Evolutionary conservation across 768 basidiomycete species (phyloP), one percentile per base, ranked within the genome.

Genomic region (Amanita inopinata): DNA sequence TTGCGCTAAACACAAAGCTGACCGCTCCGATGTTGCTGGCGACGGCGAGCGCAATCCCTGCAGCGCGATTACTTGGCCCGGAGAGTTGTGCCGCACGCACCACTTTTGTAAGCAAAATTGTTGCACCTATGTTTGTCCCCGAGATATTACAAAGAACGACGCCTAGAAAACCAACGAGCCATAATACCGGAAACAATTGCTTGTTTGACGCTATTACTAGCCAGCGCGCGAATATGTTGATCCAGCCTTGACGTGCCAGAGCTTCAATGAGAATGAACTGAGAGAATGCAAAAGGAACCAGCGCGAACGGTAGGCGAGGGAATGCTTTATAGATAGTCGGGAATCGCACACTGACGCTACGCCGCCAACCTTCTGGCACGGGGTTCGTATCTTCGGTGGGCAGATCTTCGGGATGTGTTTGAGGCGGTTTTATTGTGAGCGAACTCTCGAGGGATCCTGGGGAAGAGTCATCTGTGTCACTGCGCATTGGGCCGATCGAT

Each of bases 211-310:
- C 80, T 53, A 51, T 66, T 40, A 65, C 55, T 25, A 81, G 66
- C 85, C 87, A 88, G 18, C 41, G 40, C 12, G 78, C 82, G 55
- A 93, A 94, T 17, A 92, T 69, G 9, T 76, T 69, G 6, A 94
- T 88, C 91, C 93, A 98, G 19, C 90, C 90, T 46, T 82, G 78
- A 47, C 78, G 70, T 9, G 78, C 70, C 4, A 98, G 71, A 0
- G 73, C 85, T 55, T 93, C 84, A 45, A 94, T 88, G 44, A 98
- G 76, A 50, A 97, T 89, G 64, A 98, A 97, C 61, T 93, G 90
- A 0, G 84, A 81, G 56, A 97, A 91, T 0, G 91, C 87, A 55
- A 98, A 98, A 0, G 89, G 89, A 11, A 96, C 65, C 5, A 96
- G 76, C 9, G 78, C 71, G 46, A 91, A 78, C 0, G 91, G 93